phyloP scores from a whole-genome alignment of 768 basidiomycete genomes.

The Phlegmacium glaucopus region DNA sequence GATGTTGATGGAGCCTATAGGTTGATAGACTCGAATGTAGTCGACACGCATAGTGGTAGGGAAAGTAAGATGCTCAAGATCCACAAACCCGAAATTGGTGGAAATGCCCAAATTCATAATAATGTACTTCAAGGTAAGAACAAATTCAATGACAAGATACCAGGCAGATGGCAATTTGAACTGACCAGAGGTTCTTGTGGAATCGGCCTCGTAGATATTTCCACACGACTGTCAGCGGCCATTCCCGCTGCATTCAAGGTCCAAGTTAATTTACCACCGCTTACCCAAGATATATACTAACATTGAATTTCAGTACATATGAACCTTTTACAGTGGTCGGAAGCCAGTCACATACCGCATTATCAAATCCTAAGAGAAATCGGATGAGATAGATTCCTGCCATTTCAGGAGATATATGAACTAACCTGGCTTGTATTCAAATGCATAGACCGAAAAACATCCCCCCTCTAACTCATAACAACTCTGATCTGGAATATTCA shows the following conservation, averaged over 20 bases:
- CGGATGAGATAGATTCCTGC: neutral
- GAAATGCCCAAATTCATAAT: conserved; percentile 87
- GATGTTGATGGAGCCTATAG: conserved; percentile 60
- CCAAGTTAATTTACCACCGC: conserved; percentile 62
- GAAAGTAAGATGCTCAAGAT: conserved; percentile 68
- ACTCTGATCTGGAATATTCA: conserved; percentile 44
- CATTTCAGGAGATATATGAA: neutral
- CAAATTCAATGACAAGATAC: conserved; percentile 2
- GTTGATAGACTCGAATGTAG: conserved; percentile 91
- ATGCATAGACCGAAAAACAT: conserved; percentile 74
- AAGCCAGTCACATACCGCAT: conserved; percentile 5
- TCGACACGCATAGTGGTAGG: conserved; percentile 77
- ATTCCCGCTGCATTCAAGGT: conserved; percentile 63
- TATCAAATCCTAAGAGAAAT: conserved; percentile 18
- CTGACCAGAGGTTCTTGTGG: conserved; percentile 82
- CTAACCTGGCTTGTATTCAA: conserved; percentile 72
- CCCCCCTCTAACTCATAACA: conserved; percentile 58
- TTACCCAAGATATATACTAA: conserved; percentile 81
- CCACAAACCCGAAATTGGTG: conserved; percentile 66
- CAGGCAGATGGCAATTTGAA: neutral
- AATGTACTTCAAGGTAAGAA: conserved; percentile 53
- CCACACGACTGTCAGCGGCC: conserved; percentile 46
- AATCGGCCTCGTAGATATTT: conserved; percentile 67
- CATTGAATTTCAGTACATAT: neutral
- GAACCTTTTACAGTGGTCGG: no score